A percentile compares a stretch with the other conserved stretches of the same genome.
Conservation (phyloP, 2,329 filamentous ascomycete species). For the Trichophyton simii region DNA sequence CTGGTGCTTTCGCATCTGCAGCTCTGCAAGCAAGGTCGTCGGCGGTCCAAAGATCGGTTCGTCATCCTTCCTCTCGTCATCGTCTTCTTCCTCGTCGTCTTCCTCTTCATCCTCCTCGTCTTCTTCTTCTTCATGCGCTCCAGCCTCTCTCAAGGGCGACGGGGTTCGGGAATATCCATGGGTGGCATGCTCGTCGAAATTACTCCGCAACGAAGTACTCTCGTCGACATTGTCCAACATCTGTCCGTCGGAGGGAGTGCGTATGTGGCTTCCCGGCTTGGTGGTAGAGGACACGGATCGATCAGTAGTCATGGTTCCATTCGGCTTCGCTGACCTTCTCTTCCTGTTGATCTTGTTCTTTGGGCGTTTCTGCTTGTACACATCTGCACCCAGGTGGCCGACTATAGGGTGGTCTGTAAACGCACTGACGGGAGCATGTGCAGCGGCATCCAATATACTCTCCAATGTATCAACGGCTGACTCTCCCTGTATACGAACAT, state of each 20-base stretch:
- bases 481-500: conserved; percentile 51
- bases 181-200: conserved; percentile 14
- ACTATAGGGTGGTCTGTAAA: conserved; percentile 83
- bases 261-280: conserved; percentile 10
- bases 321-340: conserved; percentile 10
- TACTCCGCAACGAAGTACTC: conserved; percentile 9
- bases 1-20: conserved; percentile 82
- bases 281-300: conserved; percentile 15
- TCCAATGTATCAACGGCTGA: conserved; percentile 85
- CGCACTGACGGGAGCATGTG: conserved; percentile 72
- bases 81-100: conserved; percentile 38
- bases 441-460: conserved; percentile 80
- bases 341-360: conserved; percentile 22
- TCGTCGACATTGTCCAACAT: conserved; percentile 13
- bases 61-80: conserved; percentile 33
- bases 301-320: not conserved
- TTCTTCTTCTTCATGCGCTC: conserved; percentile 14
- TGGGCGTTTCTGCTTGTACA: conserved; percentile 48
- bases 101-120: conserved; percentile 29
- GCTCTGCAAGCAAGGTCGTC: conserved; percentile 80
- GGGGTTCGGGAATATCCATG: conserved; percentile 1
- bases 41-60: conserved; percentile 54
- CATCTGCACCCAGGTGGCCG: conserved; percentile 59
- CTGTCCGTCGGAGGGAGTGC: conserved; percentile 12
- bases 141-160: not conserved